Evolutionary conservation across 2,329 filamentous ascomycete species (phyloP), one percentile per base, ranked within the genome.

Genomic region (Arthrobotrys conoides): DNA sequence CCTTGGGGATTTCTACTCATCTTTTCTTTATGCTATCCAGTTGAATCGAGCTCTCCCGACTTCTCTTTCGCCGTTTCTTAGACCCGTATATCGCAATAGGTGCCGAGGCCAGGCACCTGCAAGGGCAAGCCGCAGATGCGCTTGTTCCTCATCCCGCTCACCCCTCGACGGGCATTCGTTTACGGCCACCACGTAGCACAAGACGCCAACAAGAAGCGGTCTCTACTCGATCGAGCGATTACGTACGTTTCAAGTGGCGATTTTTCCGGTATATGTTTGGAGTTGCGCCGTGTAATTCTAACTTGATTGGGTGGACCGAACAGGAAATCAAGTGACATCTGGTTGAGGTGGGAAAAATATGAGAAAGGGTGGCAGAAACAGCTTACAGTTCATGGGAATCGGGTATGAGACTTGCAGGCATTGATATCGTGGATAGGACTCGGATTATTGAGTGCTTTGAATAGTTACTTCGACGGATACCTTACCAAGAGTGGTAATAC

Each of bases 91-190:
- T 38, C 67, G n/a, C 46, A 44, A 61, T 53, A 53, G 49, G 16
- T 63, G 33, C 30, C 51, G 48, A 24, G 30, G 61, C 51, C 36
- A 24, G 30, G 61, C 55, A 55, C 55, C 36, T 68, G 27, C 24
- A 49, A 63, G 38, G 41, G 53, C 67, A 48, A 68, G 51, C 73
- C 61, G 73, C 57, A 83, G 79, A 98, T 99, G 96, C 93, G 94
- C 84, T 89, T 99, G 85, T 97, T 94, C 86, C 90, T 99, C 80
- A 89, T 99, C 72, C 96, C 96, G 80, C 91, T 99, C 82, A 97
- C 95, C 76, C 97, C 94, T 81, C 90, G 92, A 83, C 92, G 94
- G 83, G 94, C 93, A 65, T 90, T 99, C 80, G 90, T 99, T 83
- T 98, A 97, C 87, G 96, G 93, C 85, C 92, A 97, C 83, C 91